Evolutionary conservation across 176 grass and related monocot genomes (phyloP).

Genomic region (Triticum turgidum): DNA sequence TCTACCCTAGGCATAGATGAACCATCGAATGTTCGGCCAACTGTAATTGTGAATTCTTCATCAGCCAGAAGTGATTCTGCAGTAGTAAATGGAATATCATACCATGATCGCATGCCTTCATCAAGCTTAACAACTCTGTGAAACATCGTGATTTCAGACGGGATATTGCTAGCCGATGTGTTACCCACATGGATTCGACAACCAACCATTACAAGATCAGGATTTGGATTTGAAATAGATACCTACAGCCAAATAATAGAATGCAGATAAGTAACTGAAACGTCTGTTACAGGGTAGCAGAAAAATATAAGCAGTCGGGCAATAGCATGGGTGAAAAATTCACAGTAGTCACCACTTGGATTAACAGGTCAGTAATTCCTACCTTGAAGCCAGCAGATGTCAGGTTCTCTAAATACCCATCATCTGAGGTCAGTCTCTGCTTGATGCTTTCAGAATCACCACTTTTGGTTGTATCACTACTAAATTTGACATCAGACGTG

Average conservation of each 20-base stretch:
- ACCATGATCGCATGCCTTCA: slow-evolving; percentile 92
- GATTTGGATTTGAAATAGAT: slow-evolving; percentile 76
- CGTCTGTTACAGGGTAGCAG: slow-evolving; percentile 9
- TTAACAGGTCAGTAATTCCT: slow-evolving; percentile 26
- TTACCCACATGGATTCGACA: slow-evolving; percentile 93
- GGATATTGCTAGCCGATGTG: slow-evolving; percentile 85
- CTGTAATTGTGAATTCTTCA: slow-evolving; percentile 82
- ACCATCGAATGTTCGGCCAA: slow-evolving; percentile 76
- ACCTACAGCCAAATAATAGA: slow-evolving; percentile 60
- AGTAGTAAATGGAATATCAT: slow-evolving; percentile 90
- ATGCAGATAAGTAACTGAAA: slow-evolving; percentile 27
- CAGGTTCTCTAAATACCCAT: slow-evolving; percentile 79
- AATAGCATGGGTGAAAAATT: slow-evolving; percentile 17
- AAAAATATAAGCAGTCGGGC: slow-evolving; percentile 18
- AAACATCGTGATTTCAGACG: slow-evolving; percentile 83
- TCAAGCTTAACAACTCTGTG: slow-evolving; percentile 82
- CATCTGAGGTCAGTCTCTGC: slow-evolving; percentile 81
- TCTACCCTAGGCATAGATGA: slow-evolving; percentile 74
- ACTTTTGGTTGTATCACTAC: slow-evolving; percentile 74
- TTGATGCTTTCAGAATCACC: slow-evolving; percentile 91
- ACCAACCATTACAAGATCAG: slow-evolving; percentile 92
- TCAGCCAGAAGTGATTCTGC: slow-evolving; percentile 92
- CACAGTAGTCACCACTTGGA: slow-evolving; percentile 1
- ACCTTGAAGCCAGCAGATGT: slow-evolving; percentile 88
- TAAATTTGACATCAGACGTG: slow-evolving; percentile 79